Evolutionary conservation across 768 basidiomycete species (phyloP).

Genomic region (Myochromella boudieri): DNA sequence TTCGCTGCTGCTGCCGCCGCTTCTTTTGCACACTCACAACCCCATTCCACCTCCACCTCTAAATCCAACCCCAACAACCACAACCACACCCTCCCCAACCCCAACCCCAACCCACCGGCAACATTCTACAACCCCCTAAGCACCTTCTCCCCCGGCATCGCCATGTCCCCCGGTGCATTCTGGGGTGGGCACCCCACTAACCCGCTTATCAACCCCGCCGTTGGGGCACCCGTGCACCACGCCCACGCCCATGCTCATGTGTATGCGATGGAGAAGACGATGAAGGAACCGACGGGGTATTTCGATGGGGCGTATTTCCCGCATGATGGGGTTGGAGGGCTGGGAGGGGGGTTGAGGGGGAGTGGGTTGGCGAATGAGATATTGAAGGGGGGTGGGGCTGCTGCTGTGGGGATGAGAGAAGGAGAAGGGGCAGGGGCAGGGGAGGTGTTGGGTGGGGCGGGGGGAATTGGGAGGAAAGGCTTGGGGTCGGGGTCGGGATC

Average conservation of each 20-base stretch:
- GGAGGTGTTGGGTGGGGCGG: neutral
- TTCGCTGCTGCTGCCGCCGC: conserved; percentile 5
- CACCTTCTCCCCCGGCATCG: conserved; percentile 67
- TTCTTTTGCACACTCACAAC: conserved; percentile 56
- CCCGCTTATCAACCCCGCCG: conserved; percentile 44
- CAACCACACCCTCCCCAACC: neutral
- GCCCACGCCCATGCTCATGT: conserved; percentile 19
- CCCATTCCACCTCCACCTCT: conserved; percentile 43
- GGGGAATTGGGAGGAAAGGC: neutral
- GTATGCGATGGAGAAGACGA: conserved; percentile 18
- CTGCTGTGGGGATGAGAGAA: neutral
- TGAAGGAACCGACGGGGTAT: conserved; percentile 40
- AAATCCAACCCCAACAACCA: conserved; percentile 16
- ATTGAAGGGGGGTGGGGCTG: conserved; percentile 18
- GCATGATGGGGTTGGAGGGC: conserved; percentile 8
- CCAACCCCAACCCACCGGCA: conserved; percentile 39
- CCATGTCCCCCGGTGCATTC: conserved; percentile 75
- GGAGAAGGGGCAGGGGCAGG: neutral
- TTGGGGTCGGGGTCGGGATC: no score
- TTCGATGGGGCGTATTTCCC: conserved; percentile 45
- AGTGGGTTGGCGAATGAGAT: conserved; percentile 35
- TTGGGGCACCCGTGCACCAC: conserved; percentile 44
- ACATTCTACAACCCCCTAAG: conserved; percentile 10
- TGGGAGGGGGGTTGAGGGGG: conserved; percentile 14
- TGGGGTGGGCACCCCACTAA: conserved; percentile 58